phyloP scores from a whole-genome alignment of 106 monocot species.

The Chionographis japonica region DNA sequence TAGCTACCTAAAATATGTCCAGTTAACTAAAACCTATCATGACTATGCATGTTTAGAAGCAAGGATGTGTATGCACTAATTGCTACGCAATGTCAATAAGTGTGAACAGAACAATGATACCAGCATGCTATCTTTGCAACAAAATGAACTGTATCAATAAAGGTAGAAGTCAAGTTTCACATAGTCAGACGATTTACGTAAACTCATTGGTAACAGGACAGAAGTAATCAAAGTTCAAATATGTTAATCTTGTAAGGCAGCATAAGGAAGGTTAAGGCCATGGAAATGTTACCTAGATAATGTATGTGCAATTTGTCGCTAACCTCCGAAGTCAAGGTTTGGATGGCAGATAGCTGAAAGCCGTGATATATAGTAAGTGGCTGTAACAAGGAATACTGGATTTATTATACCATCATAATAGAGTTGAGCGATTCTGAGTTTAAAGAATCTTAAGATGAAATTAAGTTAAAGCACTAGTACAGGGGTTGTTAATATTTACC shows the following conservation, averaged over 20 bases:
- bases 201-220: too few relatives aligned
- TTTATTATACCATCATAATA: not conserved
- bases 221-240: too few relatives aligned
- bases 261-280: not conserved
- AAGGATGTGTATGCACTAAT: not conserved
- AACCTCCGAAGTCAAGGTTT: constrained; percentile 25
- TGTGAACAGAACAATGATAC: not conserved
- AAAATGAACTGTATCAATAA: too few relatives aligned
- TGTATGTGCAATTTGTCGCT: constrained; percentile 53
- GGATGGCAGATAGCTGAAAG: constrained; percentile 38
- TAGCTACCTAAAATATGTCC: not conserved
- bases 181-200: too few relatives aligned
- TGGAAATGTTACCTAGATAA: constrained; percentile 60
- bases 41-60: not conserved
- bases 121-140: not conserved
- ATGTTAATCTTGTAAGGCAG: too few relatives aligned
- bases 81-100: not conserved
- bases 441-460: too few relatives aligned
- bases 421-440: too few relatives aligned
- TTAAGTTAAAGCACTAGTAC: too few relatives aligned
- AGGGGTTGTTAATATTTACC: too few relatives aligned
- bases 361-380: constrained; percentile 83
- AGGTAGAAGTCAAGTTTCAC: too few relatives aligned
- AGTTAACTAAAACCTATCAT: not conserved
- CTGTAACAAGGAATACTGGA: constrained; percentile 37